A percentile compares a stretch with the other conserved stretches of the same genome.
Conservation (phyloP, 768 basidiomycete species). For the Serpula lacrymans region DNA sequence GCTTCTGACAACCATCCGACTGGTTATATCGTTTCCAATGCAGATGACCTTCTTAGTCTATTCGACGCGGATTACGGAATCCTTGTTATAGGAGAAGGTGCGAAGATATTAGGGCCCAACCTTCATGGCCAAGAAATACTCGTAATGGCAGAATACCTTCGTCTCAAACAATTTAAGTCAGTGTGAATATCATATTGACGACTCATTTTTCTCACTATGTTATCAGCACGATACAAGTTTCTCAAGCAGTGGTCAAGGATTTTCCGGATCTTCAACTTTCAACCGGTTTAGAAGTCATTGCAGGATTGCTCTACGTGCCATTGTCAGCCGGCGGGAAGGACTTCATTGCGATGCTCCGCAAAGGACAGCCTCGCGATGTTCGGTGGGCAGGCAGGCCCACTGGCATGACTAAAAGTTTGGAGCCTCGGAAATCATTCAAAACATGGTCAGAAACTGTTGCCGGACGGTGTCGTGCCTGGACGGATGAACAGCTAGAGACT, state of each 20-base stretch:
- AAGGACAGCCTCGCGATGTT: conserved; percentile 67
- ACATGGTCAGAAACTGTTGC: conserved; percentile 73
- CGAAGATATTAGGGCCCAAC: conserved; percentile 67
- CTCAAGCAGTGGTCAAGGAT: conserved; percentile 63
- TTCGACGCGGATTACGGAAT: conserved; percentile 81
- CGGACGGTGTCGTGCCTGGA: conserved; percentile 68
- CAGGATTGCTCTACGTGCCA: conserved; percentile 74
- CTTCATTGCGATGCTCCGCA: conserved; percentile 79
- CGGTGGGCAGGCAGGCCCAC: conserved; percentile 79
- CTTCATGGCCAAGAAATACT: conserved; percentile 75
- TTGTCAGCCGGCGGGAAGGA: conserved; percentile 70
- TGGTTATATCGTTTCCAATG: conserved; percentile 77
- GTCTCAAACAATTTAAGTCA: conserved; percentile 67
- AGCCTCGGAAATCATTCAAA: conserved; percentile 79
- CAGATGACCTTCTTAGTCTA: conserved; percentile 71
- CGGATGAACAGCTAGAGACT: conserved; percentile 80
- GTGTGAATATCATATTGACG: conserved; percentile 19
- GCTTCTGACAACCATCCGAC: conserved; percentile 65
- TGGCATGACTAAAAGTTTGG: conserved; percentile 41
- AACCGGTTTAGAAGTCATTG: conserved; percentile 59
- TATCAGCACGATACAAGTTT: conserved; percentile 62
- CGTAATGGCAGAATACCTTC: conserved; percentile 76
- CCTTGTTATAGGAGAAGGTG: conserved; percentile 67
- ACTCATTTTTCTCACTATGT: not conserved
- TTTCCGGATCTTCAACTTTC: conserved; percentile 68